phyloP scores from a whole-genome alignment of 345 rosid species.

The Sapria himalayana region DNA sequence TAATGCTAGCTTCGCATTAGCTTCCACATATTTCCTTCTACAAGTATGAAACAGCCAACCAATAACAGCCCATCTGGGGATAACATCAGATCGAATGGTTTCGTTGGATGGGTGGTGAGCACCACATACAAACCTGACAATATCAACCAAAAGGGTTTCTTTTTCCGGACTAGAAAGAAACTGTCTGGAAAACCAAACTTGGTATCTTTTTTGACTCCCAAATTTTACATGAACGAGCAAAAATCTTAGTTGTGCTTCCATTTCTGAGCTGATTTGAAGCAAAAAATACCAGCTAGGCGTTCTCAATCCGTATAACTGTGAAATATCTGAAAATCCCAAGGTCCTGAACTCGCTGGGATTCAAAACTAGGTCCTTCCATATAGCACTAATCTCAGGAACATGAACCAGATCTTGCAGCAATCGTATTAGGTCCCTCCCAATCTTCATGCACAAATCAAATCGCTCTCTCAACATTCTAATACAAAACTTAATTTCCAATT shows the following conservation, averaged over 20 bases:
- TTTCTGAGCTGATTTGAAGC: slow-evolving; percentile 42
- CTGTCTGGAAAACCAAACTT: slow-evolving; percentile 55
- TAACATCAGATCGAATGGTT: slow-evolving; percentile 31
- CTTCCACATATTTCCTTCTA: slow-evolving; percentile 29
- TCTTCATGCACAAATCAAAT: slow-evolving; percentile 30
- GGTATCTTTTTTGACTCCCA: slow-evolving; percentile 55
- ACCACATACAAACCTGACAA: slow-evolving; percentile 60
- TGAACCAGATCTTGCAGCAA: slow-evolving; percentile 61
- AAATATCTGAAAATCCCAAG: slow-evolving; percentile 21
- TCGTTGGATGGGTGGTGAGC: slow-evolving; percentile 47
- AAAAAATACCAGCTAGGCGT: slow-evolving; percentile 48
- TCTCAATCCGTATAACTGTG: slow-evolving; percentile 27
- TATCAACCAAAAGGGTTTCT: slow-evolving; percentile 40
- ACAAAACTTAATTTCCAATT: slow-evolving; percentile 46
- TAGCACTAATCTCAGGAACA: slow-evolving; percentile 33
- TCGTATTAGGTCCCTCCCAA: slow-evolving; percentile 59
- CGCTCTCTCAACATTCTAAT: slow-evolving; percentile 58
- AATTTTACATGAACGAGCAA: slow-evolving; percentile 52
- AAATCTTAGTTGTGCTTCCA: slow-evolving; percentile 58
- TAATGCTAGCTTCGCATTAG: slow-evolving; percentile 44
- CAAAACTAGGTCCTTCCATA: slow-evolving; percentile 42
- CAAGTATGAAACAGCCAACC: slow-evolving; percentile 55
- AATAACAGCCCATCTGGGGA: slow-evolving; percentile 74
- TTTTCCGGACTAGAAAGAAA: slow-evolving; percentile 31
- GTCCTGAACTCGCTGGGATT: slow-evolving; percentile 23